A percentile compares a stretch with the other conserved stretches of the same genome.
Conservation (phyloP, 306 rosid genomes). For the Cajanus cajan region DNA sequence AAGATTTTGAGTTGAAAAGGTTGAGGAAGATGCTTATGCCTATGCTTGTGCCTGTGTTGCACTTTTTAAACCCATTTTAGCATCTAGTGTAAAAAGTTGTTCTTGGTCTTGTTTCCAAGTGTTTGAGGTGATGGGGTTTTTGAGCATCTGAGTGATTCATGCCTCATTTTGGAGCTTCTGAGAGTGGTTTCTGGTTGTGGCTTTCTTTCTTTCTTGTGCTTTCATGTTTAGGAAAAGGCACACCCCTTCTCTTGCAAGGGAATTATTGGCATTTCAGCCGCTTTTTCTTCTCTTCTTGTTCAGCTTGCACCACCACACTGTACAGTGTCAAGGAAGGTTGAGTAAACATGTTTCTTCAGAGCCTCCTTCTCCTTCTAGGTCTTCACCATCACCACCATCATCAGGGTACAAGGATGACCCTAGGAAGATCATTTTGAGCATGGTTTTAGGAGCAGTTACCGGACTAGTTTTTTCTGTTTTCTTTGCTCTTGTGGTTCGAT, state of each 20-base stretch:
- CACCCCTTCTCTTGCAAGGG: slow-evolving; percentile 22
- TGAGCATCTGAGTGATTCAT: slow-evolving; percentile 14
- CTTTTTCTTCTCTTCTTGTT: slow-evolving; percentile 44
- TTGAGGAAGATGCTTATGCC: slow-evolving; percentile 36
- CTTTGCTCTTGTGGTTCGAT: slow-evolving; percentile 68
- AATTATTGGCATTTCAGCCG: slow-evolving; percentile 24
- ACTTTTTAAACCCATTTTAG: slow-evolving; percentile 26
- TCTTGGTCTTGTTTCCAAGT: slow-evolving; percentile 27
- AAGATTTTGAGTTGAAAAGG: slow-evolving; percentile 51
- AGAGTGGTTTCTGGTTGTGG: slow-evolving; percentile 30
- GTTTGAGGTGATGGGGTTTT: slow-evolving; percentile 29
- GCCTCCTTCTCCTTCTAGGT: slow-evolving; percentile 43
- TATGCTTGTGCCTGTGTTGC: slow-evolving; percentile 22
- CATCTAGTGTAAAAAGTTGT: slow-evolving; percentile 10
- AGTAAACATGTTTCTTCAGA: slow-evolving; percentile 46
- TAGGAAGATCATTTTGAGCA: slow-evolving; percentile 61
- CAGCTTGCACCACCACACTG: slow-evolving; percentile 40
- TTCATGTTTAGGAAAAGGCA: slow-evolving; percentile 38
- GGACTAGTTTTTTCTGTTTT: slow-evolving; percentile 65
- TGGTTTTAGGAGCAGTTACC: slow-evolving; percentile 59
- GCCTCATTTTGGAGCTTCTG: slow-evolving; percentile 27
- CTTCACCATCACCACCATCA: slow-evolving; percentile 45
- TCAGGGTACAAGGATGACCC: slow-evolving; percentile 41
- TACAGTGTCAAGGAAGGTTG: slow-evolving; percentile 59
- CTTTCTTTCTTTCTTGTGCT: slow-evolving; percentile 31